Base-by-base conservation (phyloP, 192 early-diverging fungal species). In the Diversispora epigaea region DNA sequence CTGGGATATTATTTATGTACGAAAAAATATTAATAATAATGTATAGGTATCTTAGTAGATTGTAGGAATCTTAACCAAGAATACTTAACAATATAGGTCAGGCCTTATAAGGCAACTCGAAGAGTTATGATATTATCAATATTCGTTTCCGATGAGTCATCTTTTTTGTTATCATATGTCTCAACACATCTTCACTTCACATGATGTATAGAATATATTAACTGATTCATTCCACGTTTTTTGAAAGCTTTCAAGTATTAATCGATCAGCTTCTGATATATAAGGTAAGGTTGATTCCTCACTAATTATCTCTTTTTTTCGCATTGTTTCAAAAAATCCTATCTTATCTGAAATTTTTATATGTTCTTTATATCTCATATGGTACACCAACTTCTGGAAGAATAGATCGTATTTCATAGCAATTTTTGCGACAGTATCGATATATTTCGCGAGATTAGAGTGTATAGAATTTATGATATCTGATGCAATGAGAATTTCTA, bases 331-430 rank as follows among this genome's bases (percentile, higher is more conserved):
- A 21, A 19, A 6, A 11, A 11, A 39, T 21, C 60, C 60, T 17
- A 66, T 66, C 32, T 66, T 66, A 45, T 66, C 64, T 44, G 64
- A 3, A 46, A 66, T 66, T 44, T 15, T 66, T 44, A 66, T 66
- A 66, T 66, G 64, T 46, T 66, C 64, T 66, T 66, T 66, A 66
- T 66, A 66, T 66, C 64, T 15, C 45, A 70, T 50, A 69, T 69
- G 49, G 19, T 69, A 69, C 17, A 69, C 68, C 43, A 69, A 52
- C 25, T 69, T 49, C 3, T 43, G 40, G 39, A 65, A 65, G 63
- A 65, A 65, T 65, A 39, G 17, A 65, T 65, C 12, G 39, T 65
- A 65, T 40, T 44, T 41, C 44, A 58, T 58, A 58, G 57, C 57
- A 58, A 58, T 58, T 58, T 58, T 25, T 58, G 0, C 17, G n/a